phyloP scores from a whole-genome alignment of 2,329 filamentous ascomycete species.

The Exophiala viscosa region DNA sequence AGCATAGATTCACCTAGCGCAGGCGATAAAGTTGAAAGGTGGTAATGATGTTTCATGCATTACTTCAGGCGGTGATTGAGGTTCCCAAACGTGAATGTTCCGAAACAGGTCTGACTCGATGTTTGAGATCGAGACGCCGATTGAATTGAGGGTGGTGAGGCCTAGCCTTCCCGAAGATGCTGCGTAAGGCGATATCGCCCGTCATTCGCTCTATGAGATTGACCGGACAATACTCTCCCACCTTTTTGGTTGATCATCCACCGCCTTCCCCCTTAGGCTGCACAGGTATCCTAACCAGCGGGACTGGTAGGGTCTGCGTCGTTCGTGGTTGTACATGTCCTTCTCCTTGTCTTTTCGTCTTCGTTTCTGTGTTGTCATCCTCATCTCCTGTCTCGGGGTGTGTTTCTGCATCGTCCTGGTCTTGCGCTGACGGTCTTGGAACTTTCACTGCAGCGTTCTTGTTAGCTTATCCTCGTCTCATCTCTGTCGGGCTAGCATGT shows the following conservation, averaged over 20 bases:
- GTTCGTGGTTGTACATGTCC: not conserved
- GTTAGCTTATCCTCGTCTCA: not conserved
- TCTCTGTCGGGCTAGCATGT: not conserved
- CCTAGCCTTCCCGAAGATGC: too few species aligned
- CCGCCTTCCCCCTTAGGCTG: constrained; percentile 10
- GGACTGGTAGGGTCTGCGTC: constrained; percentile 19
- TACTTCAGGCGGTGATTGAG: too few species aligned
- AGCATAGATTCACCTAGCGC: too few species aligned
- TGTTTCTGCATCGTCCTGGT: not conserved
- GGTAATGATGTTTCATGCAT: too few species aligned
- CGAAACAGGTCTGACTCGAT: too few species aligned
- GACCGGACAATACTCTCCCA: not conserved
- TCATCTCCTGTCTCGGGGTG: constrained; percentile 1
- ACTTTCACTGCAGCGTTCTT: constrained; percentile 21
- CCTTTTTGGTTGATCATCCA: constrained; percentile 6
- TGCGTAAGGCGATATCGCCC: too few species aligned
- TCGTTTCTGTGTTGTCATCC: constrained; percentile 4
- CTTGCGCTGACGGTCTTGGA: constrained; percentile 12
- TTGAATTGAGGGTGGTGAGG: too few species aligned
- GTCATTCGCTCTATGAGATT: too few species aligned
- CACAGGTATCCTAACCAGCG: constrained; percentile 28
- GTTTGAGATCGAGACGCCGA: too few species aligned
- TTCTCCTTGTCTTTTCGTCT: not conserved
- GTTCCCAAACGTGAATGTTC: too few species aligned
- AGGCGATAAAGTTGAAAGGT: too few species aligned